phyloP scores from a whole-genome alignment of 176 grass and related monocot genomes.

The Cenchrus purpureus region DNA sequence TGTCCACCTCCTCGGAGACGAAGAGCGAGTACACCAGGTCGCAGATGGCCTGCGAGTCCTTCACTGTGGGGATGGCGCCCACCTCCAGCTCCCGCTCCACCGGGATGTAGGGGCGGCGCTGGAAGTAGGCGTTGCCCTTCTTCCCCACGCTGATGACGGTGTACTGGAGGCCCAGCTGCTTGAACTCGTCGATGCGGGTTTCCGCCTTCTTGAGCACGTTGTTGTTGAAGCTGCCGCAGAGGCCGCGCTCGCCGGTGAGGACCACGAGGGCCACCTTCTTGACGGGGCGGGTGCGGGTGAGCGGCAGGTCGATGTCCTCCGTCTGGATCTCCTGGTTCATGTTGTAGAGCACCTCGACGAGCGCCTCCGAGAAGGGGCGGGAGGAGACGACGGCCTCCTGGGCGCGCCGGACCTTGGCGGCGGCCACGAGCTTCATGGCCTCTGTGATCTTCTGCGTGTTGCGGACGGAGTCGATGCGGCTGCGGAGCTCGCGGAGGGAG shows the following conservation, averaged over 20 bases:
- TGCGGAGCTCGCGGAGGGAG: slow-evolving; percentile 66
- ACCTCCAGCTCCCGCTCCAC: slow-evolving; percentile 65
- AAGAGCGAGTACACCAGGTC: slow-evolving; percentile 89
- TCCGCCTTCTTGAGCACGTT: slow-evolving; percentile 88
- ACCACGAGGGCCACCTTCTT: slow-evolving; percentile 82
- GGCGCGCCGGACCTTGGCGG: slow-evolving; percentile 85
- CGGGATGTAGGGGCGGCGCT: slow-evolving; percentile 68
- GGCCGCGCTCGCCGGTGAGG: slow-evolving; percentile 83
- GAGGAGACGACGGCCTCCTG: slow-evolving; percentile 84
- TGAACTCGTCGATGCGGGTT: slow-evolving; percentile 59
- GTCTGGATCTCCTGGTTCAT: slow-evolving; percentile 94
- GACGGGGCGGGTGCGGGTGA: slow-evolving; percentile 63
- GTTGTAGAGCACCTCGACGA: slow-evolving; percentile 86
- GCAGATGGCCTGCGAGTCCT: slow-evolving; percentile 85
- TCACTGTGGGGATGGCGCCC: slow-evolving; percentile 66
- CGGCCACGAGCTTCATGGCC: slow-evolving; percentile 93
- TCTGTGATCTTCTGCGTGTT: slow-evolving; percentile 98
- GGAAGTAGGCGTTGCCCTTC: slow-evolving; percentile 79
- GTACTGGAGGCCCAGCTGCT: slow-evolving; percentile 65
- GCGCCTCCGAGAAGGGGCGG: slow-evolving; percentile 85
- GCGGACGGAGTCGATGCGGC: slow-evolving; percentile 73
- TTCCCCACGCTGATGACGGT: slow-evolving; percentile 83
- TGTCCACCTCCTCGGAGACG: slow-evolving; percentile 87
- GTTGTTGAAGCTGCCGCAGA: slow-evolving; percentile 93
- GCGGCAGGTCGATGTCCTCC: slow-evolving; percentile 79